These are phyloP conservation scores for Boehmeria nivea DNA, from an alignment of 306 rosid species.

Conservation along the genomic window DNA sequence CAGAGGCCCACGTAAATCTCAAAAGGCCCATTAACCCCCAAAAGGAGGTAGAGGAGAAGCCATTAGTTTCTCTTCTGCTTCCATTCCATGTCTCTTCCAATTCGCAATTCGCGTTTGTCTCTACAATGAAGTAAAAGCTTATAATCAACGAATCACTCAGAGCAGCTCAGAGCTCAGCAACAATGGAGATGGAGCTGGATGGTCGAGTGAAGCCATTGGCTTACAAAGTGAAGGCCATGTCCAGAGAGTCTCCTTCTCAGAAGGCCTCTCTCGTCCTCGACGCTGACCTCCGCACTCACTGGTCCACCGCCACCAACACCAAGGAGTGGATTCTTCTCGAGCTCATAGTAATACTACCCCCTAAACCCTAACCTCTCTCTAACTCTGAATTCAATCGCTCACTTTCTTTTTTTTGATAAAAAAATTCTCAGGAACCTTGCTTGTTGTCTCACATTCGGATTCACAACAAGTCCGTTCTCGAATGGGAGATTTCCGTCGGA, in stretches of 20 bases:
- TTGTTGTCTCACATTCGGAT: slow-evolving; percentile 78
- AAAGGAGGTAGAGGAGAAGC: no score
- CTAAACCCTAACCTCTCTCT: not conserved
- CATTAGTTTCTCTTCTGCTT: no score
- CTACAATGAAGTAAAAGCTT: not conserved
- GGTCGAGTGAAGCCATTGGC: slow-evolving; percentile 64
- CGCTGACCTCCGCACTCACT: slow-evolving; percentile 85
- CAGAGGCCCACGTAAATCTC: no score
- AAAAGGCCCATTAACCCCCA: no score
- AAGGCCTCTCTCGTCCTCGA: slow-evolving; percentile 77
- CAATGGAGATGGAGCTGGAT: slow-evolving; percentile 76
- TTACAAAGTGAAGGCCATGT: slow-evolving; percentile 77
- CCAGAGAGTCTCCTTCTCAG: slow-evolving; percentile 82
- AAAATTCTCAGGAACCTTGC: slow-evolving; percentile 82
- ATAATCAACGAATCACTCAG: no score
- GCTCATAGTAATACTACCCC: slow-evolving; percentile 41
- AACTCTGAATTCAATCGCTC: not conserved
- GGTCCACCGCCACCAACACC: slow-evolving; percentile 97
- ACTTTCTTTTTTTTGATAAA: not conserved
- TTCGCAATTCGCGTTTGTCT: no score
- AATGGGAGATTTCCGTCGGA: slow-evolving; percentile 94
- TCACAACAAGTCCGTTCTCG: slow-evolving; percentile 89
- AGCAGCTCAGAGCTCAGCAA: not conserved
- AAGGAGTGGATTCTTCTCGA: slow-evolving; percentile 94
- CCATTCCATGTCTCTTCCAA: no score